Percentiles rank a stretch among this genome's conserved stretches.
phyloP scores from a whole-genome alignment of 495 filamentous ascomycete species.

The Xylaria bambusicola region DNA sequence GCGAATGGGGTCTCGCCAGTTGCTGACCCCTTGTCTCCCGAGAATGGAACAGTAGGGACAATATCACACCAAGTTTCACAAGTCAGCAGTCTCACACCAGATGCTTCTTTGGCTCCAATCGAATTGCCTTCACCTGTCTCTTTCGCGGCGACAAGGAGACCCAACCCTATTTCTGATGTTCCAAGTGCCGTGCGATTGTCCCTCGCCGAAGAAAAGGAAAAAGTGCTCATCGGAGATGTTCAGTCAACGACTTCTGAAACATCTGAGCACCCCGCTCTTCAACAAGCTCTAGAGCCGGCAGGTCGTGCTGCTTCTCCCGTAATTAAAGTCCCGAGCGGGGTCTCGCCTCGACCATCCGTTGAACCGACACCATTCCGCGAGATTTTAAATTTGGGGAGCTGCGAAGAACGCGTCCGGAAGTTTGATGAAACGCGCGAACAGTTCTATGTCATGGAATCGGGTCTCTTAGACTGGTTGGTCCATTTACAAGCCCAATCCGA shows the following conservation, averaged over 20 bases:
- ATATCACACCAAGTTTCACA: conserved; percentile 42
- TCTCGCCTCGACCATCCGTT: not conserved
- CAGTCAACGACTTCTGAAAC: conserved; percentile 32
- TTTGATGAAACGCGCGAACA: conserved; percentile 70
- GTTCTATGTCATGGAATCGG: conserved; percentile 70
- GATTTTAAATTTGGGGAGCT: conserved; percentile 63
- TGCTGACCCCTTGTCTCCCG: conserved; percentile 18
- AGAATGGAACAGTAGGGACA: conserved; percentile 10
- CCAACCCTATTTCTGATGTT: conserved; percentile 4
- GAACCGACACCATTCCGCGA: conserved; percentile 60
- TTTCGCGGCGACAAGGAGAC: conserved; percentile 20
- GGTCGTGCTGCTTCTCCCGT: conserved; percentile 15
- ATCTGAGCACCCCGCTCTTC: conserved; percentile 40
- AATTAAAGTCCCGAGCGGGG: conserved; percentile 45
- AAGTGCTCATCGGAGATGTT: conserved; percentile 35
- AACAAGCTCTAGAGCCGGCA: conserved; percentile 12
- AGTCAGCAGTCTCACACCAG: conserved; percentile 34
- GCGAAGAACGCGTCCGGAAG: conserved; percentile 64
- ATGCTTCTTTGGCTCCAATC: conserved; percentile 20
- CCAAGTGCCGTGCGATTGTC: conserved; percentile 30
- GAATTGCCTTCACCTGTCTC: conserved; percentile 42
- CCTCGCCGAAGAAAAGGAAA: conserved; percentile 52
- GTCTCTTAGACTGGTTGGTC: conserved; percentile 72
- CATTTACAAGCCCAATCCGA: conserved; percentile 45
- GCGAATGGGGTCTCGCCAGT: not conserved